Percentiles rank a stretch among this genome's conserved stretches.
These are phyloP conservation scores for Primulina huaijiensis DNA, from an alignment of 257 asterid species.

Conservation along the genomic window DNA sequence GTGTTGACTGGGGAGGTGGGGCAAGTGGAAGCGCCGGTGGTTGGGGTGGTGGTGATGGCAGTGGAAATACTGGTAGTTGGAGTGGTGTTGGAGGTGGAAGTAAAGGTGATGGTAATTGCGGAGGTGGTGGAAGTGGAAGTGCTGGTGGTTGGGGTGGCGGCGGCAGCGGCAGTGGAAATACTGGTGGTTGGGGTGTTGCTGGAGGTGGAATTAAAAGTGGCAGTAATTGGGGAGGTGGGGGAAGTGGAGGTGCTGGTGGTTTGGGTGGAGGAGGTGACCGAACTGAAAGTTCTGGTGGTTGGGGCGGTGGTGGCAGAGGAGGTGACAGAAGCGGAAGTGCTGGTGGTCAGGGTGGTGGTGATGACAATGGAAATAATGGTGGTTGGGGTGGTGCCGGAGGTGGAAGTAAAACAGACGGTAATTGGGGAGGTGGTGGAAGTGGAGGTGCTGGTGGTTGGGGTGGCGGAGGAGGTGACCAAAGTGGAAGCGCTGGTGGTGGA, in stretches of 20 bases:
- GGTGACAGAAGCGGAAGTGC: background rate
- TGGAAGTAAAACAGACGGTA: background rate
- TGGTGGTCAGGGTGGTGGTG: background rate
- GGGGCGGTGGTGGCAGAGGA: background rate
- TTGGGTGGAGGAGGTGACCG: background rate
- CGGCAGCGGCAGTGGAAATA: background rate
- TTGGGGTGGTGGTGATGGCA: background rate
- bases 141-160: background rate
- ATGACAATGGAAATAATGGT: conserved; percentile 26
- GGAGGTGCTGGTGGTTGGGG: background rate
- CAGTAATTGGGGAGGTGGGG: background rate
- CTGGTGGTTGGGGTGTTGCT: background rate
- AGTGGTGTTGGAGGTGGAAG: background rate
- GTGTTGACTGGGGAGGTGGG: conserved; percentile 6
- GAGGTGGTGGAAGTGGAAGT: background rate
- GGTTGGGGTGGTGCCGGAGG: background rate
- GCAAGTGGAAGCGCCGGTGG: background rate
- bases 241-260: conserved; percentile 41
- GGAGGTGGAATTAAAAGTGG: background rate
- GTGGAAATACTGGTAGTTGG: background rate
- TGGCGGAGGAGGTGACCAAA: background rate
- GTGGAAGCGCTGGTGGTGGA: background rate
- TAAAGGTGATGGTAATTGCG: background rate
- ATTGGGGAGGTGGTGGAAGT: background rate
- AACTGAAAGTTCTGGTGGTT: background rate